Evolutionary conservation across 2,329 filamentous ascomycete genomes (phyloP).

Genomic region (Trichoderma lentiforme): DNA sequence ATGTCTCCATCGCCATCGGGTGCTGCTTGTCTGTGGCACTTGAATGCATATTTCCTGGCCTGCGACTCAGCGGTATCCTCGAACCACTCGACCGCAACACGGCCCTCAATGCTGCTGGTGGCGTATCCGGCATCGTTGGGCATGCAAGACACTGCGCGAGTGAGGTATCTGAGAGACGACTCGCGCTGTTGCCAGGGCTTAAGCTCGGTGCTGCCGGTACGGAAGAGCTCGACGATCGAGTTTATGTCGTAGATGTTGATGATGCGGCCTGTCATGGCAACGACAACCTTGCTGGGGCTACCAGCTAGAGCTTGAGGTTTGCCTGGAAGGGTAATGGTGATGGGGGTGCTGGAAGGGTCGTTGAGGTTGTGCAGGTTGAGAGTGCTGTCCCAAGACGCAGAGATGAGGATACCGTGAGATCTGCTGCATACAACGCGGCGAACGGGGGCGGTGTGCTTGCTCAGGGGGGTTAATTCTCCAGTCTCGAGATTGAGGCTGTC

Average conservation of each 20-base stretch:
- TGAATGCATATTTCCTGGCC: constrained; percentile 95
- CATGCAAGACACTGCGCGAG: constrained; percentile 90
- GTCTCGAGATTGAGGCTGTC: constrained; percentile 64
- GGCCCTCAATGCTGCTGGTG: constrained; percentile 86
- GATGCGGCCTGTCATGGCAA: constrained; percentile 92
- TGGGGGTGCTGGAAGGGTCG: constrained; percentile 50
- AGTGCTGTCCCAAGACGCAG: constrained; percentile 89
- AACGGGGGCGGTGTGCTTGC: constrained; percentile 75
- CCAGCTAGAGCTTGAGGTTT: constrained; percentile 88
- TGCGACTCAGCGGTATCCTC: constrained; percentile 84
- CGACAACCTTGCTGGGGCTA: constrained; percentile 76
- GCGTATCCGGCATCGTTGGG: constrained; percentile 94
- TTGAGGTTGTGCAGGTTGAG: constrained; percentile 75
- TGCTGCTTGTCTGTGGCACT: constrained; percentile 82
- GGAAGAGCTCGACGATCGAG: constrained; percentile 56
- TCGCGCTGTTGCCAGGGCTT: constrained; percentile 92
- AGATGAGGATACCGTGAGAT: constrained; percentile 74
- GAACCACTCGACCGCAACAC: constrained; percentile 97
- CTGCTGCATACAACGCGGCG: constrained; percentile 80
- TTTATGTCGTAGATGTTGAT: constrained; percentile 91
- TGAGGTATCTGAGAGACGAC: constrained; percentile 94
- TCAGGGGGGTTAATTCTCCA: constrained; percentile 70
- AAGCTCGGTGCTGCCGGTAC: constrained; percentile 45
- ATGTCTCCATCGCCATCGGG: constrained; percentile 66
- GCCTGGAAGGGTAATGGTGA: constrained; percentile 68